phyloP scores from a whole-genome alignment of 148 eudicot genomes.

The Rhododendron williamsianum region DNA sequence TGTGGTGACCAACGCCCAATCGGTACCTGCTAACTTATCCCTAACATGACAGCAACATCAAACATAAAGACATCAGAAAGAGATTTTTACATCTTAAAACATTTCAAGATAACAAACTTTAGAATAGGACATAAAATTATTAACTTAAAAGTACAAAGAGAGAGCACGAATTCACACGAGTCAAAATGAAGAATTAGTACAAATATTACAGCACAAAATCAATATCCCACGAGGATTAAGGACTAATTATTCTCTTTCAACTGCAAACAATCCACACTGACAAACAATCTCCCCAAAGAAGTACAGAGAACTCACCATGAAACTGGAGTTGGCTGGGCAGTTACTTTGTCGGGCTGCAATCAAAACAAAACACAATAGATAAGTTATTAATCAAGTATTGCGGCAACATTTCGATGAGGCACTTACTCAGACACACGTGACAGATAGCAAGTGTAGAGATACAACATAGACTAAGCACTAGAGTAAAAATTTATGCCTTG shows the following conservation, averaged over 20 bases:
- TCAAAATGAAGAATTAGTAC: not conserved
- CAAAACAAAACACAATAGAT: not conserved
- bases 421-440: not conserved
- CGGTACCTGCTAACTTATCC: slow-evolving; percentile 85
- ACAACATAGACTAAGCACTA: not conserved
- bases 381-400: not conserved
- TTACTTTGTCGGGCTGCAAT: slow-evolving; percentile 69
- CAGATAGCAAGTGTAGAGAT: not conserved
- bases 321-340: slow-evolving; percentile 82
- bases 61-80: not conserved
- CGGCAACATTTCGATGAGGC: not conserved
- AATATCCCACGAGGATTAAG: not conserved
- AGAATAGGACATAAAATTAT: not conserved
- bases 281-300: slow-evolving; percentile 1
- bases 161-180: not conserved
- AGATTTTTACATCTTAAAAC: not conserved
- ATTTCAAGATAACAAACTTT: not conserved
- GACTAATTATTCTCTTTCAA: not conserved
- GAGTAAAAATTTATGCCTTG: not conserved
- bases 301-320: slow-evolving; percentile 64
- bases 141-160: not conserved
- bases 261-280: not conserved
- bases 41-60: slow-evolving; percentile 26
- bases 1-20: slow-evolving; percentile 80
- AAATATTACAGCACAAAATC: not conserved